Conservation (phyloP, 2,329 filamentous ascomycete genomes). For the Ceratocystis lukuohia region DNA sequence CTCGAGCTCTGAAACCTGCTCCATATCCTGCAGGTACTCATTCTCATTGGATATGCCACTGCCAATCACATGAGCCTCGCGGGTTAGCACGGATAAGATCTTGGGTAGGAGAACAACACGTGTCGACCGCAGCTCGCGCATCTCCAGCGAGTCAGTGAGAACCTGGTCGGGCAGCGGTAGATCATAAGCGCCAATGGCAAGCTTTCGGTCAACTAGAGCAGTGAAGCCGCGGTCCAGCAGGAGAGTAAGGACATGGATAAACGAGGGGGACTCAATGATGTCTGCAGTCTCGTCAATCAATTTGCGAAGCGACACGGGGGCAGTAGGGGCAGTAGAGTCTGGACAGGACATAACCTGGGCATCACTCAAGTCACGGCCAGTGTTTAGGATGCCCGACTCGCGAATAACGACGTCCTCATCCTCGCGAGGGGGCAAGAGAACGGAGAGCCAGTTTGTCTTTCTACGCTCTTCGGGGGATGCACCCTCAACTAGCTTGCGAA, state of each 20-base stretch:
- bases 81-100: conserved; percentile 75
- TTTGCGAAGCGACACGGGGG: conserved; percentile 48
- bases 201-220: conserved; percentile 66
- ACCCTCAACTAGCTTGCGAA: conserved; percentile 76
- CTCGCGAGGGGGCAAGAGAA: conserved; percentile 64
- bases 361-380: conserved; percentile 25
- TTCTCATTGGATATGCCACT: conserved; percentile 60
- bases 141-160: conserved; percentile 14
- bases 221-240: conserved; percentile 82
- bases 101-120: conserved; percentile 66
- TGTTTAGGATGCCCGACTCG: conserved; percentile 64
- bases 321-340: conserved; percentile 22
- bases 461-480: conserved; percentile 30
- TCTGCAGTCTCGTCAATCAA: conserved; percentile 93
- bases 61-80: conserved; percentile 82
- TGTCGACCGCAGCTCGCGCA: conserved; percentile 34
- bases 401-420: conserved; percentile 73
- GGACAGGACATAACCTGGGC: conserved; percentile 20
- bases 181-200: conserved; percentile 68
- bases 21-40: conserved; percentile 61
- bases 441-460: conserved; percentile 59
- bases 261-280: conserved; percentile 84
- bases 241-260: conserved; percentile 71
- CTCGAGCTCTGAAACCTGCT: conserved; percentile 61
- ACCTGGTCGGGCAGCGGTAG: conserved; percentile 19